These are phyloP conservation scores for Barnettozyma sp. DNA, from an alignment of 805 yeast genomes.

Conservation along the genomic window DNA sequence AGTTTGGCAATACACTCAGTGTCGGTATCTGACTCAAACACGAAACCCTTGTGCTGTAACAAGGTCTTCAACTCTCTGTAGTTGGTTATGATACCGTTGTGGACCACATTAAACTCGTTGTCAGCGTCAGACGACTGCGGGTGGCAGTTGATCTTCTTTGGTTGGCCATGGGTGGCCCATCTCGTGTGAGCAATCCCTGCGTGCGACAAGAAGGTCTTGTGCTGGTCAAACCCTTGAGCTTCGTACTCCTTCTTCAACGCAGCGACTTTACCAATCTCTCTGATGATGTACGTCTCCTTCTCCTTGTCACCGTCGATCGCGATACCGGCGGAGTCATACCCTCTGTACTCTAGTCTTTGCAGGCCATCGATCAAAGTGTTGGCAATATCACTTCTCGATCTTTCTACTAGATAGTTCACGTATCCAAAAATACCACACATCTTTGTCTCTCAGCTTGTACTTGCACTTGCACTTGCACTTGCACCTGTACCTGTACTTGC, in stretches of 20 bases:
- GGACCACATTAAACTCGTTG: conserved; percentile 87
- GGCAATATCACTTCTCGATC: conserved; percentile 85
- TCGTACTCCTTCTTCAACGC: conserved; percentile 64
- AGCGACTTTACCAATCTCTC: conserved; percentile 87
- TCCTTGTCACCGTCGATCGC: conserved; percentile 87
- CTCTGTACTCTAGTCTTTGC: conserved; percentile 90
- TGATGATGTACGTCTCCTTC: conserved; percentile 64
- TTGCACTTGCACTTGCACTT: no score
- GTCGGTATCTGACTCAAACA: conserved; percentile 90
- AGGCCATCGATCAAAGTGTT: conserved; percentile 84
- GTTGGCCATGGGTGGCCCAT: conserved; percentile 99
- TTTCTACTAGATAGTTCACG: conserved; percentile 90
- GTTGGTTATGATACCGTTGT: conserved; percentile 97
- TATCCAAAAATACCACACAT: conserved; percentile 97
- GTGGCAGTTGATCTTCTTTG: conserved; percentile 80
- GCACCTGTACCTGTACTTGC: no score
- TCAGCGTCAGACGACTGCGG: conserved; percentile 86
- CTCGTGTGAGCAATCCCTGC: conserved; percentile 98
- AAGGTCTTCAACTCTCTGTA: conserved; percentile 85
- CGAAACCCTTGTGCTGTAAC: conserved; percentile 69
- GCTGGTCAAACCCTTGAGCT: conserved; percentile 44
- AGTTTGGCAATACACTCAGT: conserved; percentile 97
- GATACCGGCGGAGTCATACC: conserved; percentile 95
- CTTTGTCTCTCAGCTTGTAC: no score
- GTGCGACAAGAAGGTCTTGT: conserved; percentile 69